A percentile compares a stretch with the other conserved stretches of the same genome.
Evolutionary conservation across 495 filamentous ascomycete species (phyloP).

Genomic region (Podospora bellae-mahoneyi): DNA sequence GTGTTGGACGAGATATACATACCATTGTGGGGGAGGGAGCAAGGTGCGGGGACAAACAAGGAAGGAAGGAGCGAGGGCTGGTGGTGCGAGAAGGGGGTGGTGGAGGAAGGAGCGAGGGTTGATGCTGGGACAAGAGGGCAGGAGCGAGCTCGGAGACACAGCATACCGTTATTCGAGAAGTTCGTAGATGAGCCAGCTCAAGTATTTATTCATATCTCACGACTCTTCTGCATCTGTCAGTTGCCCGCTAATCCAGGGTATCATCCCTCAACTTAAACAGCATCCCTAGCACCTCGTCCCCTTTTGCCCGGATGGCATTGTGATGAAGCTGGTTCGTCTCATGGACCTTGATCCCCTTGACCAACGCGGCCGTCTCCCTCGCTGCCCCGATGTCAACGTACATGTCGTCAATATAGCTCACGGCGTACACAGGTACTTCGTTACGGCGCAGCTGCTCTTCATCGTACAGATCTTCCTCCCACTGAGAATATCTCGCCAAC

Average conservation of each 20-base stretch:
- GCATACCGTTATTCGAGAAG: no score
- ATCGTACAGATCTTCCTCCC: slow-evolving; percentile 72
- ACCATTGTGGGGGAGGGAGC: no score
- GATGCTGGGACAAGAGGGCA: no score
- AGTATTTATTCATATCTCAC: no score
- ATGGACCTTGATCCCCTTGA: slow-evolving; percentile 73
- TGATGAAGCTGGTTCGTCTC: slow-evolving; percentile 87
- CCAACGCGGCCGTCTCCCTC: slow-evolving; percentile 66
- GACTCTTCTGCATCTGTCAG: neutral
- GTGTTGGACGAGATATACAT: no score
- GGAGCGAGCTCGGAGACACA: no score
- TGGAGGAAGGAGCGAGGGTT: no score
- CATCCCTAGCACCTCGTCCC: slow-evolving; percentile 68
- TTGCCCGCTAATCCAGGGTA: slow-evolving; percentile 42
- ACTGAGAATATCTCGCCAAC: slow-evolving; percentile 62
- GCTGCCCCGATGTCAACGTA: slow-evolving; percentile 79
- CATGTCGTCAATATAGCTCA: slow-evolving; percentile 88
- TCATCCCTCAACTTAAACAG: slow-evolving; percentile 72
- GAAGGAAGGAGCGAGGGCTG: no score
- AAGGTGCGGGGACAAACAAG: no score
- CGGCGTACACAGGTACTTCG: slow-evolving; percentile 83
- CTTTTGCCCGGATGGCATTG: slow-evolving; percentile 67
- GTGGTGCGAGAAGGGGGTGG: no score
- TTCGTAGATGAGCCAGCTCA: no score
- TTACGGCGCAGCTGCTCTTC: slow-evolving; percentile 68